Conservation (phyloP, 1,284 basidiomycete species). For the Termitomyces sp. region DNA sequence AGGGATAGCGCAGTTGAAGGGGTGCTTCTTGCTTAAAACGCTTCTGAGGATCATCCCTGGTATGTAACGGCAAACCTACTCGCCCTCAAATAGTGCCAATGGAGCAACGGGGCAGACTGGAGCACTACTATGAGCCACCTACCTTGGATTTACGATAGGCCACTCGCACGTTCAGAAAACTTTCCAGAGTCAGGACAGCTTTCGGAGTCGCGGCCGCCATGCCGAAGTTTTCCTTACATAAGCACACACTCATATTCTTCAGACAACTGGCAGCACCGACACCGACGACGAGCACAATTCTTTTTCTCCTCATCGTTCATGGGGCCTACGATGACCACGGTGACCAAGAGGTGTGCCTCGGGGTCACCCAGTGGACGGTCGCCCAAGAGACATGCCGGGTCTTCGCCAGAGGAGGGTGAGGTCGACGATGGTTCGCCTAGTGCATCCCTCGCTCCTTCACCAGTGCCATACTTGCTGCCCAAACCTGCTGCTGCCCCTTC, state of each 20-base stretch:
- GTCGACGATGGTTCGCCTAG: conserved; percentile 42
- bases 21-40: not conserved
- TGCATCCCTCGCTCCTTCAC: conserved; percentile 18
- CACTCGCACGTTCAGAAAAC: not conserved
- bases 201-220: not conserved
- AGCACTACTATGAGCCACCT: not conserved
- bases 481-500: conserved; percentile 19
- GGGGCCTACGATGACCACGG: conserved; percentile 29
- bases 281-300: conserved; percentile 10
- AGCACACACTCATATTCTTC: conserved; percentile 21
- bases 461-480: conserved; percentile 22
- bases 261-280: not conserved
- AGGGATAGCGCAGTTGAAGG: not conserved
- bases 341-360: conserved; percentile 54
- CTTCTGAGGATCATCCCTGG: not conserved
- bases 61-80: not conserved
- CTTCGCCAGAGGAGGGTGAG: conserved; percentile 76
- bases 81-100: not conserved
- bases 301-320: conserved; percentile 17
- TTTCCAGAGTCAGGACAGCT: not conserved
- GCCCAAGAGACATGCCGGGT: conserved; percentile 52
- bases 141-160: not conserved
- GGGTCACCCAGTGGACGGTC: conserved; percentile 43
- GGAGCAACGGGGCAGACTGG: not conserved
- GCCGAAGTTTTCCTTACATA: conserved; percentile 20